Conservation (phyloP, 2,329 filamentous ascomycete genomes). For the Intubia oerlemansii region DNA sequence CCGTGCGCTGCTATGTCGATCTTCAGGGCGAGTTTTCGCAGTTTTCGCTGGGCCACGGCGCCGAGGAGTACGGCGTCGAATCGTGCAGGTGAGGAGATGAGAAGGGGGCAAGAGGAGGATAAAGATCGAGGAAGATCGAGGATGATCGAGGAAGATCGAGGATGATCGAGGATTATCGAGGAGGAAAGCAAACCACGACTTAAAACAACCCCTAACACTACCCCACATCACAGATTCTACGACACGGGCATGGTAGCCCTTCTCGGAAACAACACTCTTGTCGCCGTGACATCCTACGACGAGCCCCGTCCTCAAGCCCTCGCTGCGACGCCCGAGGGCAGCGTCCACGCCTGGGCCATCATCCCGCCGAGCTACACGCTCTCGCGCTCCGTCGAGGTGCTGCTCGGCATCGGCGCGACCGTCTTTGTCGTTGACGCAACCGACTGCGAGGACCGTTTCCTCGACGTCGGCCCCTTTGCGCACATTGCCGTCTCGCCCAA, state of each 20-base stretch:
- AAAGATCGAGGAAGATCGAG: no score
- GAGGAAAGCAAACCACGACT: no score
- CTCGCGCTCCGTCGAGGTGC: conserved; percentile 79
- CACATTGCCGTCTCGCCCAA: conserved; percentile 85
- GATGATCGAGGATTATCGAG: no score
- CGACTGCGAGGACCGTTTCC: conserved; percentile 75
- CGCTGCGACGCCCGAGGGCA: conserved; percentile 52
- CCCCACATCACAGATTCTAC: conserved; percentile 73
- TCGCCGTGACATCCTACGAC: conserved; percentile 73
- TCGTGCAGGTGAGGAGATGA: no score
- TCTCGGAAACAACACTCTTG: conserved; percentile 66
- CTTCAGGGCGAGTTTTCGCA: conserved; percentile 90
- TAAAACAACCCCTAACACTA: no score
- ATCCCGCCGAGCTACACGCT: conserved; percentile 76
- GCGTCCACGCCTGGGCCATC: conserved; percentile 73
- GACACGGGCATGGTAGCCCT: conserved; percentile 81
- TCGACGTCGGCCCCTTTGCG: conserved; percentile 81
- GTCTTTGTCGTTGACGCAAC: conserved; percentile 72
- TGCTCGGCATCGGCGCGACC: conserved; percentile 67
- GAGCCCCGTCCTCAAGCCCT: conserved; percentile 77
- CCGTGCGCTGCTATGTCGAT: conserved; percentile 73
- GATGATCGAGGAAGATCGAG: no score
- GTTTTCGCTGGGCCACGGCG: conserved; percentile 75
- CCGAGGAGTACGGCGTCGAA: conserved; percentile 70
- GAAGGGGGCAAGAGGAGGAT: no score